Percentiles rank a stretch among this genome's conserved stretches.
phyloP scores from a whole-genome alignment of 163 green algal genomes.

The Prototheca cutis region DNA sequence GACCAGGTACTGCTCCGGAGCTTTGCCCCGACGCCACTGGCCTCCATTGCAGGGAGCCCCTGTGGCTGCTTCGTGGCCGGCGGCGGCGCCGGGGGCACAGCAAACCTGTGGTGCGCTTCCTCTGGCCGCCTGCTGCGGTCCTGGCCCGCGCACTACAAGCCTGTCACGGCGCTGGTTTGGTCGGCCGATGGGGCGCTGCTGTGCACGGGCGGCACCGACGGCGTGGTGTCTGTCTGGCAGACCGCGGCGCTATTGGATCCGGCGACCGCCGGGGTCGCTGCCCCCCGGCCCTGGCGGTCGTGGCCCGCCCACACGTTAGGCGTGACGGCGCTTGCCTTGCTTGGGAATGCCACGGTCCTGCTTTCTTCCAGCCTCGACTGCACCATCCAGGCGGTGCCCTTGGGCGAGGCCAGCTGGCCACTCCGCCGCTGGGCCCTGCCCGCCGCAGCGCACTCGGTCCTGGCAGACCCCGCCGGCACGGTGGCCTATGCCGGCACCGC shows the following conservation, averaged over 20 bases:
- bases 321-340: slow-evolving; percentile 50
- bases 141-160: slow-evolving; percentile 79
- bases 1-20: slow-evolving; percentile 55
- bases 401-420: slow-evolving; percentile 16
- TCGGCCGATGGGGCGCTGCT: slow-evolving; percentile 24
- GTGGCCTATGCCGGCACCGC: slow-evolving; percentile 47
- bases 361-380: slow-evolving; percentile 54
- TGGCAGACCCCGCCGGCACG: slow-evolving; percentile 53
- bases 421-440: slow-evolving; percentile 54
- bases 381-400: slow-evolving; percentile 52
- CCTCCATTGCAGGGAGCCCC: slow-evolving; percentile 31
- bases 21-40: slow-evolving; percentile 51
- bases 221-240: slow-evolving; percentile 42
- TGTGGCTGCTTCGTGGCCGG: slow-evolving; percentile 45
- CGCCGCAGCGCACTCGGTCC: slow-evolving; percentile 37
- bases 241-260: neutral
- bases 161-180: slow-evolving; percentile 52
- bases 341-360: slow-evolving; percentile 40
- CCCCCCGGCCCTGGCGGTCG: neutral
- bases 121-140: slow-evolving; percentile 54
- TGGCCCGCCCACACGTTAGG: slow-evolving; percentile 58
- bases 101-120: slow-evolving; percentile 65
- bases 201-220: slow-evolving; percentile 50
- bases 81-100: slow-evolving; percentile 50
- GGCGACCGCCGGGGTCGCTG: neutral